Conservation (phyloP, 495 filamentous ascomycete species). For the Cercophora samala region DNA sequence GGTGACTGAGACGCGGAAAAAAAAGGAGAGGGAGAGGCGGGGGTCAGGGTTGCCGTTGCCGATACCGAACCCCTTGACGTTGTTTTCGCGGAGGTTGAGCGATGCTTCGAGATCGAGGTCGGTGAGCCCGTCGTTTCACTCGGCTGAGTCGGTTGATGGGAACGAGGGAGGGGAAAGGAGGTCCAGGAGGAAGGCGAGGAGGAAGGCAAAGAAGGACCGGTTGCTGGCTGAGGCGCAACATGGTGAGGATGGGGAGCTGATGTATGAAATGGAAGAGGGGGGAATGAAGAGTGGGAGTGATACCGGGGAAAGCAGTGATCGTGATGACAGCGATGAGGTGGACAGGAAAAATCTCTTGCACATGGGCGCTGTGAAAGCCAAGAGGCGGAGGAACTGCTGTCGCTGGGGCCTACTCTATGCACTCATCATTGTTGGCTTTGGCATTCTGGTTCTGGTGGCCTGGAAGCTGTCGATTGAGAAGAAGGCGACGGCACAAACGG, state of each 20-base stretch:
- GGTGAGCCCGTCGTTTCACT: conserved; percentile 30
- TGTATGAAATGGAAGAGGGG: conserved; percentile 88
- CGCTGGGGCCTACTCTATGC: conserved; percentile 54
- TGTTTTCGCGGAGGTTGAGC: conserved; percentile 37
- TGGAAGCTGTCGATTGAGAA: conserved; percentile 48
- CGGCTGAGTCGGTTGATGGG: conserved; percentile 21
- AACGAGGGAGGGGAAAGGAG: conserved; percentile 49
- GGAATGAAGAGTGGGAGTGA: conserved; percentile 62
- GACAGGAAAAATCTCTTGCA: conserved; percentile 47
- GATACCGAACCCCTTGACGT: conserved; percentile 45
- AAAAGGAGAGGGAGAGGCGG: conserved; percentile 50
- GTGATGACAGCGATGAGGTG: conserved; percentile 53
- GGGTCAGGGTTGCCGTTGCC: conserved; percentile 46
- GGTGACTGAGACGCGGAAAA: conserved; percentile 51
- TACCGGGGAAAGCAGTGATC: conserved; percentile 53
- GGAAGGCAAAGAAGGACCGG: conserved; percentile 48
- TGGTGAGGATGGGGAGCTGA: conserved; percentile 68
- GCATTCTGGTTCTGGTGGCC: conserved; percentile 48
- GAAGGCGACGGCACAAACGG: conserved; percentile 21
- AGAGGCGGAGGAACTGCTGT: conserved; percentile 42
- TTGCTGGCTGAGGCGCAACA: conserved; percentile 48
- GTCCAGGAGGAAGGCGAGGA: conserved; percentile 36
- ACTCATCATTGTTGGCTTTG: conserved; percentile 49
- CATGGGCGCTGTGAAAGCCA: conserved; percentile 43
- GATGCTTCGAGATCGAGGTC: conserved; percentile 30